Conservation (phyloP, 306 rosid genomes). For the Sphenostylis stenocarpa region DNA sequence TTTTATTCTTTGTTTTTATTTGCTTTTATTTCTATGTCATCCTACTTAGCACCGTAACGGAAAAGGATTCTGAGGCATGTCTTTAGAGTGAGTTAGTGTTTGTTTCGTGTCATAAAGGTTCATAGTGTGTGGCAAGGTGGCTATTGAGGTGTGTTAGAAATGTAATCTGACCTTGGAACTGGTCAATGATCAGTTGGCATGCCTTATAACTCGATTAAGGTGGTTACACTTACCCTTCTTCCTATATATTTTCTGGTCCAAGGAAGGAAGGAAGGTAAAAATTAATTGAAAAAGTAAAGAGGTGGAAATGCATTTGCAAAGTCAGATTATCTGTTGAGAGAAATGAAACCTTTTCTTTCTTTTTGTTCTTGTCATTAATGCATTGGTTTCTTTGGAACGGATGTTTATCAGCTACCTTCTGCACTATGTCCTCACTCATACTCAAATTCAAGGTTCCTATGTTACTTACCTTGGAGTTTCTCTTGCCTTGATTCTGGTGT, state of each 20-base stretch:
- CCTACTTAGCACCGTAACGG: not conserved
- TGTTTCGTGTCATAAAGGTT: constrained; percentile 13
- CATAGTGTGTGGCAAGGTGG: not conserved
- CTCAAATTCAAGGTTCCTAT: constrained; percentile 58
- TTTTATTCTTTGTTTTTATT: constrained; percentile 9
- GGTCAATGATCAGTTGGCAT: constrained; percentile 19
- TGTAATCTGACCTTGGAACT: not conserved
- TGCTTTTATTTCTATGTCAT: constrained; percentile 16
- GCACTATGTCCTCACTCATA: constrained; percentile 65
- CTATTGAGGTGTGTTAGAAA: constrained; percentile 27
- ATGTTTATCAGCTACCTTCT: constrained; percentile 70
- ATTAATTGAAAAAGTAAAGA: not conserved
- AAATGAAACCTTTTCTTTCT: constrained; percentile 33
- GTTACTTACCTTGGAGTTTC: constrained; percentile 53
- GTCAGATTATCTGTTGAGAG: constrained; percentile 22
- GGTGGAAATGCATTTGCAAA: not conserved
- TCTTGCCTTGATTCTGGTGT: constrained; percentile 65
- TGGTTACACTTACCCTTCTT: constrained; percentile 23
- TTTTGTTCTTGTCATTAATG: constrained; percentile 34
- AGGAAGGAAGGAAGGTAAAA: not conserved
- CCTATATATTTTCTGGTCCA: constrained; percentile 13
- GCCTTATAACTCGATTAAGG: constrained; percentile 11
- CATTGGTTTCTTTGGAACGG: constrained; percentile 33
- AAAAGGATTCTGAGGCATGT: constrained; percentile 21
- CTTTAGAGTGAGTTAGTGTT: not conserved